phyloP scores from a whole-genome alignment of 1,139 yeast species.

The Candida frijolesensis region DNA sequence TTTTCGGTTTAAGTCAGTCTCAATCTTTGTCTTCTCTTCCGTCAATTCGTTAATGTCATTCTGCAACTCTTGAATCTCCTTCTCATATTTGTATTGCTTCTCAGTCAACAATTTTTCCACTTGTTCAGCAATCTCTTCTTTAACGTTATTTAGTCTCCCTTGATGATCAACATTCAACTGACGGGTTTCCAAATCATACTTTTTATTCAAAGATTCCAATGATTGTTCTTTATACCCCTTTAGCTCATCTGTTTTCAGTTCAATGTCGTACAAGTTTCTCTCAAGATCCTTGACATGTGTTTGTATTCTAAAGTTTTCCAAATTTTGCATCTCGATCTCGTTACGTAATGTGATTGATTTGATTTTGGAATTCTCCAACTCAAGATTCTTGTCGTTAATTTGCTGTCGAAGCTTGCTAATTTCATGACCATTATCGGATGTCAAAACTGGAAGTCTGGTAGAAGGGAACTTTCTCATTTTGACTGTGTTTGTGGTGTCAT shows the following conservation, averaged over 20 bases:
- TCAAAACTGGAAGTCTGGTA: background rate
- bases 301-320: constrained; percentile 42
- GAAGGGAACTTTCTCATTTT: constrained; percentile 12
- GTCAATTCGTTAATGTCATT: constrained; percentile 15
- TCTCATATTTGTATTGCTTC: constrained; percentile 28
- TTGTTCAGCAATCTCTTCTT: constrained; percentile 34
- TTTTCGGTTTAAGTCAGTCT: constrained; percentile 25
- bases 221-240: constrained; percentile 29
- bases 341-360: constrained; percentile 36
- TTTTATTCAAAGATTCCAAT: constrained; percentile 31
- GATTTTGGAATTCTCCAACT: constrained; percentile 20
- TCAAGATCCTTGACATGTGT: constrained; percentile 30
- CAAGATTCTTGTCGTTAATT: constrained; percentile 14
- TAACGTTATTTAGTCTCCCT: constrained; percentile 35
- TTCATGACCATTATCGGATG: constrained; percentile 1
- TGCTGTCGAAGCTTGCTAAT: constrained; percentile 10
- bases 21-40: constrained; percentile 13
- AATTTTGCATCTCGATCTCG: constrained; percentile 36
- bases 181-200: constrained; percentile 35
- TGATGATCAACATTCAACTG: constrained; percentile 38
- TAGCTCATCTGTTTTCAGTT: constrained; percentile 34
- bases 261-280: constrained; percentile 20
- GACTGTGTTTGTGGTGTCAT: background rate
- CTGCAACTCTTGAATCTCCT: constrained; percentile 20
- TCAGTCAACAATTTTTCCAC: constrained; percentile 37